Percentiles rank a stretch among this genome's conserved stretches.
Conservation (phyloP, 371 early-diverging fungal species). For the Funneliformis caledonium region DNA sequence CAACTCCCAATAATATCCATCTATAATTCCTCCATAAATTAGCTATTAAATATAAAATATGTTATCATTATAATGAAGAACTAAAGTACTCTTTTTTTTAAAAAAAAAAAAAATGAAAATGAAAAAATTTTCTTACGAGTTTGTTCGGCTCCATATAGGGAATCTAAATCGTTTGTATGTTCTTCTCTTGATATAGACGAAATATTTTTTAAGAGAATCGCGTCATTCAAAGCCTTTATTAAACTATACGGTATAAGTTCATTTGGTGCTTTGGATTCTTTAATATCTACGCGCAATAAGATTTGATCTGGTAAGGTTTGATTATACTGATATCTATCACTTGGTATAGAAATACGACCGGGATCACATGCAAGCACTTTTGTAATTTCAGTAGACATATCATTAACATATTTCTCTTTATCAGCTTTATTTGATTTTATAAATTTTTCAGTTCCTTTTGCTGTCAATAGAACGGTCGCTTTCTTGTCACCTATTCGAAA, state of each 20-base stretch:
- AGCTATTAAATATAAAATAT: neutral
- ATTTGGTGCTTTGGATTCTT: neutral
- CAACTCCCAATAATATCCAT: neutral
- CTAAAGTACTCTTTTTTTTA: neutral
- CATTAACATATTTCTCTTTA: neutral
- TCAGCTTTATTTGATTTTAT: neutral
- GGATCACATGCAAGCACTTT: neutral
- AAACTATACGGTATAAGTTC: neutral
- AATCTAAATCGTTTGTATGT: neutral
- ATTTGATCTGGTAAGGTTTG: neutral
- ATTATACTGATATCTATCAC: neutral
- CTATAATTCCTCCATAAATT: neutral
- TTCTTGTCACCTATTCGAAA: neutral
- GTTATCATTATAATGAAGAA: neutral
- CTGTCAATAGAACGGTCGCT: neutral
- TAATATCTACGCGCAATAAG: neutral
- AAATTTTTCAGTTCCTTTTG: neutral
- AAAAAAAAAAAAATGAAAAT: neutral
- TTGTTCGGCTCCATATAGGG: neutral
- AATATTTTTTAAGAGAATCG: neutral
- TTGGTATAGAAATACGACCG: neutral
- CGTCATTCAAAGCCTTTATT: neutral
- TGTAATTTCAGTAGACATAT: neutral
- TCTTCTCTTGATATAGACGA: neutral
- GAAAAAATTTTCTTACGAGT: neutral